Evolutionary conservation across 2,329 filamentous ascomycete species (phyloP).

Genomic region (Cladosporium sp.): DNA sequence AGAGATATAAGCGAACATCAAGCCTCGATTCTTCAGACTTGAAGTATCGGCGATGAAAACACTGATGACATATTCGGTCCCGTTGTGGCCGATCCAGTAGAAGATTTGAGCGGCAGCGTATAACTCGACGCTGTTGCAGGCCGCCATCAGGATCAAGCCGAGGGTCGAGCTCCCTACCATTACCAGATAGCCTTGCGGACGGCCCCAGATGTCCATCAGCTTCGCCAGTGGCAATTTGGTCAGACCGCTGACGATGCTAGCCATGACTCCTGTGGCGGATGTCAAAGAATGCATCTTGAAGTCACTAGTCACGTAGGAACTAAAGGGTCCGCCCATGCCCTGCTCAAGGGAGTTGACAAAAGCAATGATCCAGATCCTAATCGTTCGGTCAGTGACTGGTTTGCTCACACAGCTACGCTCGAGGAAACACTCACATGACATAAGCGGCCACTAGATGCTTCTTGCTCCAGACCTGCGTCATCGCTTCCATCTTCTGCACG

Average conservation of each 20-base stretch:
- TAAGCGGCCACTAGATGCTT: conserved; percentile 16
- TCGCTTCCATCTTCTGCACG: conserved; percentile 20
- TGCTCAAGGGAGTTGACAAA: conserved; percentile 40
- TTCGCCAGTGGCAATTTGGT: conserved; percentile 67
- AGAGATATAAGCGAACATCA: conserved; percentile 63
- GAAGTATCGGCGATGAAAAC: conserved; percentile 71
- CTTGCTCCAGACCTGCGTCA: conserved; percentile 17
- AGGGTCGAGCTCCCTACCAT: conserved; percentile 54
- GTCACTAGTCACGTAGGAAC: conserved; percentile 33
- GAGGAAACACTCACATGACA: conserved; percentile 32
- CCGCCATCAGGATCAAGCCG: conserved; percentile 66
- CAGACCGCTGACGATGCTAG: conserved; percentile 58
- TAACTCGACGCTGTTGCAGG: conserved; percentile 58
- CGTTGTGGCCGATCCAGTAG: conserved; percentile 62
- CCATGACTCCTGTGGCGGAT: conserved; percentile 55
- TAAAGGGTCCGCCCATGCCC: conserved; percentile 30
- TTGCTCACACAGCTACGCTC: conserved; percentile 5
- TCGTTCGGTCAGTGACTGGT: conserved; percentile 11
- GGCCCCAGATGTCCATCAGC: conserved; percentile 66
- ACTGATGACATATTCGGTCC: conserved; percentile 61
- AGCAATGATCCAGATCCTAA: conserved; percentile 40
- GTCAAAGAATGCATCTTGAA: conserved; percentile 38
- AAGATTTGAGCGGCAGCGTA: conserved; percentile 67
- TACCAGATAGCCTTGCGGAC: conserved; percentile 61
- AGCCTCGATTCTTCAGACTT: conserved; percentile 62